Evolutionary conservation across 306 rosid genomes (phyloP), one percentile per base, ranked within the genome.

Genomic region (Heteromeles arbutifolia): DNA sequence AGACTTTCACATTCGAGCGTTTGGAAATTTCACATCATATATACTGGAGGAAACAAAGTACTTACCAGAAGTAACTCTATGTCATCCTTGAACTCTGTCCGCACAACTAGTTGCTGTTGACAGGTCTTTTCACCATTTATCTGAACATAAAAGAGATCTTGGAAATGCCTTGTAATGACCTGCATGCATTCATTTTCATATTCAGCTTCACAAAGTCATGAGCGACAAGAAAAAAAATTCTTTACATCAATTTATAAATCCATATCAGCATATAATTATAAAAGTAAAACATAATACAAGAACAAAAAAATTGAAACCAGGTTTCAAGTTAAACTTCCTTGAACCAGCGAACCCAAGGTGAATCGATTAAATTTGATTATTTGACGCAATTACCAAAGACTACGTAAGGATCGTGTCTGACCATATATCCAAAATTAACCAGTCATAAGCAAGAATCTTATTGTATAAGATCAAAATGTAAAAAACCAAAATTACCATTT

Each of bases 21-120:
- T 44, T 68, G 28, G n/a, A 39, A 59, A 58, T 59, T 39, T 73
- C n/a, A 62, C 70, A 12, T 21, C 56, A 62, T 5, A 29, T 78
- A 57, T 52, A 70, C 32, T 17, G 57, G 64, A 56, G 34, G 66
- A 65, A n/a, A 56, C 59, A 67, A 10, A 57, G 4, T 48, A 75
- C 84, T 80, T 79, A 95, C 99, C 97, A 88, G 76, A 83, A 92
- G 92, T 65, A 80, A 78, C 80, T 88, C 85, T 65, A 80, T 81
- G 76, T 92, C 99, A 22, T 89, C 91, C 80, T 80, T 77, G 8
- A 92, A 89, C 80, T 90, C 96, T 69, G 90, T 84, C 59, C 85
- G 88, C 61, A 95, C 89, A 26, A 95, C 87, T 14, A 90, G 73
- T 21, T 84, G 84, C 70, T 85, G 93, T 75, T 79, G 85, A 78